Base-by-base conservation (phyloP, 129 eudicot species). In the Saussurea involucrata region DNA sequence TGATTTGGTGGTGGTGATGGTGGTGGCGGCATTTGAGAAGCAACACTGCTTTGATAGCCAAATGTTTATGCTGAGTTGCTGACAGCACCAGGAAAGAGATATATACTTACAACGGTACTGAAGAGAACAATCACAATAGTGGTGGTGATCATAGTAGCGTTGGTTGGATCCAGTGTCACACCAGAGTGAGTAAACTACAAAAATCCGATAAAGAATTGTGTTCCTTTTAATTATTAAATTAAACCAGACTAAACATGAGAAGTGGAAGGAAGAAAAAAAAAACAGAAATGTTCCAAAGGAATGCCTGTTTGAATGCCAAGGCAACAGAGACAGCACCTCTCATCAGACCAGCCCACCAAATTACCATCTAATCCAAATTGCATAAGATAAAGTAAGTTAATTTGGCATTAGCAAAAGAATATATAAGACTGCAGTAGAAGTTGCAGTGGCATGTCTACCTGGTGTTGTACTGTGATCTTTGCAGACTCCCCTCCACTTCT, bases 331-430 rank as follows among this genome's bases (percentile, higher is more conserved):
- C 98, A 15, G 98, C 98, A 61, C 98, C 98, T 77, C 98, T 85
- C 97, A 94, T 91, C 60, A 94, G 84, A 49, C 98, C 98, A 8
- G 98, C 98, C 98, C 98, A 94, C 97, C 98, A 94, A 29, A 94
- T 91, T 55, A 91, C 75, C 20, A 88, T 69, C 98, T 94, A 21
- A 74, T 76, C 4, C 73, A 80, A 66, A 60, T 31, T 63, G 64
- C 72, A 74, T 28, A 65, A 33, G 37, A 11, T 32, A 36, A 36
- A 18, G 15, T 27, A 53, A 27, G 24, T 28, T 57, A 27, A 29
- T 28, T 28, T 11, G 29, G 17, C 31, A 58, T 28, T 20, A 21
- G 13, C 27, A 17, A 22, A 28, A 4, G 34, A 31, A 40, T 40
- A 40, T 40, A 40, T 36, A 8, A 1, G 32, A 37, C 20, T 31